phyloP scores from a whole-genome alignment of 768 basidiomycete genomes.

The Suillus paluster region DNA sequence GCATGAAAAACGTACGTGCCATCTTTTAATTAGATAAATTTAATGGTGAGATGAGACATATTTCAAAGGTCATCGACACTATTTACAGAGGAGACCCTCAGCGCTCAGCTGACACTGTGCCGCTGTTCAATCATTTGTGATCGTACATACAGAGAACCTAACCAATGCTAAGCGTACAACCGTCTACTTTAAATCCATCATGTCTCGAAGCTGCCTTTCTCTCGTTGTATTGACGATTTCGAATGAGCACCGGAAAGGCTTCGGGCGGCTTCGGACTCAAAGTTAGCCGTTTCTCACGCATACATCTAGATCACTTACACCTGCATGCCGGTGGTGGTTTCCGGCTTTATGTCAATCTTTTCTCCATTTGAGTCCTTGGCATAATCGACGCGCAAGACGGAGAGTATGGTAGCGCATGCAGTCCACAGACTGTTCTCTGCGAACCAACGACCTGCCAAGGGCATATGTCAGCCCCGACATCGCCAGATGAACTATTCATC shows the following conservation, averaged over 20 bases:
- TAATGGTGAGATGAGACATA: no score
- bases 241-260: background rate
- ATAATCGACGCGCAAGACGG: background rate
- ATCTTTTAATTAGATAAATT: no score
- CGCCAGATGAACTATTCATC: background rate
- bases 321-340: background rate
- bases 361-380: constrained; percentile 3
- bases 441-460: constrained; percentile 1
- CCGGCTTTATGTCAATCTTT: constrained; percentile 1
- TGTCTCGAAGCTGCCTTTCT: background rate
- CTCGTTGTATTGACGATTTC: background rate
- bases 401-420: background rate
- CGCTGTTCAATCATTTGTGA: no score
- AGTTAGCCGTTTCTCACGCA: background rate
- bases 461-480: background rate
- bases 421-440: constrained; percentile 5
- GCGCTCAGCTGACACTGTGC: no score
- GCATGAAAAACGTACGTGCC: no score
- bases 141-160: no score
- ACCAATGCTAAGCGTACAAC: no score
- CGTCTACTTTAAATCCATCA: background rate
- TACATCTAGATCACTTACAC: background rate
- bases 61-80: no score
- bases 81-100: no score
- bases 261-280: background rate